Evolutionary conservation across 306 rosid genomes (phyloP).

Genomic region (barrel medic (Medicago truncatula)): MtrunA17r5.0-ANR NC_053042.1:44749001-44749500

Average conservation of each 20-base stretch:
- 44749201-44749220: constrained; percentile 35
- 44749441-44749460: constrained; percentile 92
- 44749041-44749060: constrained; percentile 82
- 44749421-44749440: constrained; percentile 64
- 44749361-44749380: constrained; percentile 31
- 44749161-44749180: constrained; percentile 65
- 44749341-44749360: constrained; percentile 40
- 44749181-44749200: constrained; percentile 37
- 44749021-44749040: constrained; percentile 81
- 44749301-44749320: constrained; percentile 92
- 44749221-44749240: constrained; percentile 51
- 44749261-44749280: constrained; percentile 55
- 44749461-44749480: constrained; percentile 99
- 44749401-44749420: constrained; percentile 32
- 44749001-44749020: constrained; percentile 66
- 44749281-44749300: constrained; percentile 62
- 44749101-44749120: constrained; percentile 90
- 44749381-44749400: constrained; percentile 1
- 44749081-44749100: constrained; percentile 82
- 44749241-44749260: constrained; percentile 81
- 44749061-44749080: constrained; percentile 80
- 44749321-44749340: constrained; percentile 59
- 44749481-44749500: constrained; percentile 93
- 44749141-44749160: constrained; percentile 89
- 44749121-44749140: constrained; percentile 93